Conservation (phyloP, 768 basidiomycete species). For the Clathrus columnatus region DNA sequence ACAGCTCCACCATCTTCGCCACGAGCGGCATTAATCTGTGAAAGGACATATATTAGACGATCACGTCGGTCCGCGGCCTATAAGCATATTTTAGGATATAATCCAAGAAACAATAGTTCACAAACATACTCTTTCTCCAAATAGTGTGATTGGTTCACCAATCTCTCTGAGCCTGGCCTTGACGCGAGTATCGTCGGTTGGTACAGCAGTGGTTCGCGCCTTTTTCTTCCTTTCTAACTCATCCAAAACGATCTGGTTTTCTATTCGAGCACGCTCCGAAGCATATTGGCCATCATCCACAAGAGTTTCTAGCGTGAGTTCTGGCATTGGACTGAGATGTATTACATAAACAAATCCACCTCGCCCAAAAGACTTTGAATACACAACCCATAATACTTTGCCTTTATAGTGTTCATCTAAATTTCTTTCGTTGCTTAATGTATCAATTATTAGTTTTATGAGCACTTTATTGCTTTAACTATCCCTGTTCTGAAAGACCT, state of each 20-base stretch:
- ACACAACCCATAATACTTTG: too few species aligned
- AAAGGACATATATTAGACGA: constrained; percentile 88
- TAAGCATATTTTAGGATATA: constrained; percentile 6
- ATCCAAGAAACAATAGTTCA: constrained; percentile 9
- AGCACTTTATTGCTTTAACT: background rate
- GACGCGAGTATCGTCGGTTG: constrained; percentile 93
- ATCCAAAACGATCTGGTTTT: constrained; percentile 83
- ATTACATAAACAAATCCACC: background rate
- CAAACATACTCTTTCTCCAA: constrained; percentile 88
- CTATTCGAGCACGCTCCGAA: constrained; percentile 64
- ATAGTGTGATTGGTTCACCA: constrained; percentile 94
- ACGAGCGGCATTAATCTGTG: constrained; percentile 84
- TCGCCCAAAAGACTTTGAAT: too few species aligned
- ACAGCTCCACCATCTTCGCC: constrained; percentile 65
- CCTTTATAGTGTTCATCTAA: too few species aligned
- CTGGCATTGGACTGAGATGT: constrained; percentile 41
- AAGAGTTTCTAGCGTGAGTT: constrained; percentile 67
- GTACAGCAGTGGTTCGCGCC: constrained; percentile 86
- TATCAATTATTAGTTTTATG: background rate
- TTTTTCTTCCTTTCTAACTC: constrained; percentile 98
- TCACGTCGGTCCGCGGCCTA: constrained; percentile 95
- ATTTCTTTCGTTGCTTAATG: background rate
- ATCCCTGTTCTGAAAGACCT: background rate
- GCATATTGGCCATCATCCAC: constrained; percentile 75
- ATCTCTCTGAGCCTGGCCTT: constrained; percentile 83